A percentile compares a stretch with the other conserved stretches of the same genome.
phyloP scores from a whole-genome alignment of 1,139 yeast species.

The Candida dubliniensis region DNA sequence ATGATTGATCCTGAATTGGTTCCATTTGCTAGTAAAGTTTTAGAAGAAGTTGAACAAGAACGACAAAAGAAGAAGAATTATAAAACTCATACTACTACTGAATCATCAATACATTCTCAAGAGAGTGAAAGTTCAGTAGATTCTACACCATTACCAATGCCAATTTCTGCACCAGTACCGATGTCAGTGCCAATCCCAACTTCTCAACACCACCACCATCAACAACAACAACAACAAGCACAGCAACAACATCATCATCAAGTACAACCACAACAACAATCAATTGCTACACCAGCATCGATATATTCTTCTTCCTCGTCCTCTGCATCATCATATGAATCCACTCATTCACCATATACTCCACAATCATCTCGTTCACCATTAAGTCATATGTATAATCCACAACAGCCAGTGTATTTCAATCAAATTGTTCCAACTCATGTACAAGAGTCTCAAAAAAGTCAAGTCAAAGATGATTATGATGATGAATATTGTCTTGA shows the following conservation, averaged over 20 bases:
- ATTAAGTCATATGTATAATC: constrained; percentile 7
- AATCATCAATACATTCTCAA: constrained; percentile 1
- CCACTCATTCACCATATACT: constrained; percentile 13
- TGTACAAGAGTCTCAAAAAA: constrained; percentile 1
- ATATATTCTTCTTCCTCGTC: constrained; percentile 3
- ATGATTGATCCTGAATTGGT: constrained; percentile 16
- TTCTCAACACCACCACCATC: background rate
- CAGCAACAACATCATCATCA: constrained; percentile 4
- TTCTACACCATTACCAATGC: too few relatives aligned
- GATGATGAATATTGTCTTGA: constrained; percentile 51
- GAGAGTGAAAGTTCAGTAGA: too few relatives aligned
- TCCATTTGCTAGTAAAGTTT: constrained; percentile 16
- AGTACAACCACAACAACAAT: constrained; percentile 3
- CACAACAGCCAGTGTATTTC: constrained; percentile 9
- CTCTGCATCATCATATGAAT: constrained; percentile 11
- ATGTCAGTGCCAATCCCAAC: background rate
- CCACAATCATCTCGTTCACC: constrained; percentile 16
- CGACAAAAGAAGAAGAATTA: constrained; percentile 4
- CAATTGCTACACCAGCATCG: constrained; percentile 15
- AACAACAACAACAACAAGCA: constrained; percentile 1
- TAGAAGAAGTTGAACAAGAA: constrained; percentile 13
- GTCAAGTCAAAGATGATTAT: constrained; percentile 26
- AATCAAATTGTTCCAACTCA: constrained; percentile 10
- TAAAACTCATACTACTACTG: too few relatives aligned
- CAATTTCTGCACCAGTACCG: constrained; percentile 2